Percentiles rank a stretch among this genome's conserved stretches.
These are phyloP conservation scores for Tetratostichococcus sp. DNA, from an alignment of 139 green algal species.

Conservation along the genomic window DNA sequence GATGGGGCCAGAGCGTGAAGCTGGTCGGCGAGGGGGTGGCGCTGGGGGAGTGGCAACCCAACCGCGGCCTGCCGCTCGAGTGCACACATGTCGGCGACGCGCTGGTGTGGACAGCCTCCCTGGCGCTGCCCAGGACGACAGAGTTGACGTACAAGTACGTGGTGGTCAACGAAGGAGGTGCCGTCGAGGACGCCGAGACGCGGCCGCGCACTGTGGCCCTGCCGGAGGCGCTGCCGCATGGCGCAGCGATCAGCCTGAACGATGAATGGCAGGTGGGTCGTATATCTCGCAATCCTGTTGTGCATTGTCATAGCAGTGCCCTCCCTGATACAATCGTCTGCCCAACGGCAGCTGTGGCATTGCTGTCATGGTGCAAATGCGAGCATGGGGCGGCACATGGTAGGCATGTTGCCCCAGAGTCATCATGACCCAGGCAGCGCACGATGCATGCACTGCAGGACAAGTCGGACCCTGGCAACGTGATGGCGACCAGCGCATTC, in stretches of 20 bases:
- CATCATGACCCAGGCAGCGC: no score
- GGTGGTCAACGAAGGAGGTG: constrained; percentile 25
- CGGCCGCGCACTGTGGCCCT: constrained; percentile 34
- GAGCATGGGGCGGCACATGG: no score
- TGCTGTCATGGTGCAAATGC: no score
- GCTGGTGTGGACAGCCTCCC: constrained; percentile 64
- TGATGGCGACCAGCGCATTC: constrained; percentile 59
- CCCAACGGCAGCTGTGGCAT: no score
- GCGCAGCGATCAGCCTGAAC: constrained; percentile 29
- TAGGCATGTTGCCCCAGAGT: no score
- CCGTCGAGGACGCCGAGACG: constrained; percentile 41
- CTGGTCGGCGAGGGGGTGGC: constrained; percentile 34
- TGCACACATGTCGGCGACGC: constrained; percentile 54
- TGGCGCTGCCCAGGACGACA: constrained; percentile 43
- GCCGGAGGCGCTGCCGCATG: constrained; percentile 37
- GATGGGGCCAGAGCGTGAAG: constrained; percentile 54
- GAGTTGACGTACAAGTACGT: constrained; percentile 58
- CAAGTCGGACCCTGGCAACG: constrained; percentile 41
- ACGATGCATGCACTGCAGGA: constrained; percentile 46
- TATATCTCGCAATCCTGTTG: no score
- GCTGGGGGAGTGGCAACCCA: constrained; percentile 35
- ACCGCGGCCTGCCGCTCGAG: constrained; percentile 25
- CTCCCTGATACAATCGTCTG: no score
- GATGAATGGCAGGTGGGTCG: constrained; percentile 20
- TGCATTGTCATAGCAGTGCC: no score